These are phyloP conservation scores for Pezicula neosporulosa DNA, from an alignment of 2,329 filamentous ascomycete species.

Conservation along the genomic window DNA sequence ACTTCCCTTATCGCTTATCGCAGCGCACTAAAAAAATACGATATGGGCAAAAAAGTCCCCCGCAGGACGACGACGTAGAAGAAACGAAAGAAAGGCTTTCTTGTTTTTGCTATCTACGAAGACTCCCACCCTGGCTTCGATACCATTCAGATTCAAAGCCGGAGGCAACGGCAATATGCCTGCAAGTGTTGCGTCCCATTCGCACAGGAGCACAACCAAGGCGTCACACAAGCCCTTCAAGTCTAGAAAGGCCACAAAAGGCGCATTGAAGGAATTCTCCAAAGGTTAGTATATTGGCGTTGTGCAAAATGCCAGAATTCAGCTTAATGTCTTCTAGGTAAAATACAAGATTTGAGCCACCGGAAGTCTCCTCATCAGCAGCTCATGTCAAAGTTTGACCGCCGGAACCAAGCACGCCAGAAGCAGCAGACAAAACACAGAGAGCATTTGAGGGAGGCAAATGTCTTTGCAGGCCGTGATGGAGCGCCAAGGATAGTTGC, in stretches of 20 bases:
- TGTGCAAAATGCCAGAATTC: slow-evolving; percentile 3
- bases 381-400: slow-evolving; percentile 95
- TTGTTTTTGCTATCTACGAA: too few relatives aligned
- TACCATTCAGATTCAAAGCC: slow-evolving; percentile 87
- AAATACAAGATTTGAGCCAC: slow-evolving; percentile 68
- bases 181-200: slow-evolving; percentile 65
- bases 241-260: slow-evolving; percentile 84
- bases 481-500: slow-evolving; percentile 86
- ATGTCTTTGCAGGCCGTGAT: slow-evolving; percentile 81
- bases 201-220: slow-evolving; percentile 93
- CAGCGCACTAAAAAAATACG: slow-evolving; percentile 6
- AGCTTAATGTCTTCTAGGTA: slow-evolving; percentile 51
- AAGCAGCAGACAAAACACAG: slow-evolving; percentile 78
- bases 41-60: slow-evolving; percentile 1
- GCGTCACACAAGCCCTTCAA: slow-evolving; percentile 87
- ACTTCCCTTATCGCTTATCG: slow-evolving; percentile 15
- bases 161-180: slow-evolving; percentile 74
- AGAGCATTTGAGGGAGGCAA: slow-evolving; percentile 75
- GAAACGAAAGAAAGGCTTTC: too few relatives aligned
- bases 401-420: slow-evolving; percentile 92
- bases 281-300: slow-evolving; percentile 60
- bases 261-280: slow-evolving; percentile 75
- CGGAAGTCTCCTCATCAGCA: slow-evolving; percentile 93
- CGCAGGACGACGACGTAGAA: neutral
- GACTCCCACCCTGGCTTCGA: slow-evolving; percentile 55